Evolutionary conservation across 2,329 filamentous ascomycete genomes (phyloP).

Genomic region (Sporothrix phasma): DNA sequence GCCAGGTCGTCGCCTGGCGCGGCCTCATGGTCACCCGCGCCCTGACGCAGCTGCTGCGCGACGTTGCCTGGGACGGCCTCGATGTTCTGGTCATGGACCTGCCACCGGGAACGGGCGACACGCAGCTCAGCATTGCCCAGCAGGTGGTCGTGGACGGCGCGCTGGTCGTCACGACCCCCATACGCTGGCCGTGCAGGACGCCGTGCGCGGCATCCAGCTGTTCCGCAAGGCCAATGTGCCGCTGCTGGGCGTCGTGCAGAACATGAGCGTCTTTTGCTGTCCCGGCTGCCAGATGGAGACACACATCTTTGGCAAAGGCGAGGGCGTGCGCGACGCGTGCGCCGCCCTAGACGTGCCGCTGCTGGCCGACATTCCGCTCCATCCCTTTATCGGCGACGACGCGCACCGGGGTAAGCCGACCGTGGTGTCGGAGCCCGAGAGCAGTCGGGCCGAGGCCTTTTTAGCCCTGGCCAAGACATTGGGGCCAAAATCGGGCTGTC

Average conservation of each 20-base stretch:
- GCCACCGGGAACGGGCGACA: conserved; percentile 89
- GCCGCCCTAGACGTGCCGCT: conserved; percentile 64
- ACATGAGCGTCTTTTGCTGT: conserved; percentile 80
- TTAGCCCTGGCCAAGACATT: conserved; percentile 53
- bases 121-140: conserved; percentile 93
- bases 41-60: conserved; percentile 86
- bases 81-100: conserved; percentile 86
- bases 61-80: conserved; percentile 85
- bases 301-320: conserved; percentile 61
- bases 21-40: conserved; percentile 98
- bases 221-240: conserved; percentile 77
- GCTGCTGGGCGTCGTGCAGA: conserved; percentile 79
- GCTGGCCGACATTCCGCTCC: conserved; percentile 79
- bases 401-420: conserved; percentile 82
- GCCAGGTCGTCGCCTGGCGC: conserved; percentile 84
- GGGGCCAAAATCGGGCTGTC: conserved; percentile 33
- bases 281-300: conserved; percentile 66
- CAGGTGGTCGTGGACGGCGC: conserved; percentile 82
- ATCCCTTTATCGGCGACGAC: conserved; percentile 77
- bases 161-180: conserved; percentile 86
- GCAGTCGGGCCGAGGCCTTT: conserved; percentile 63
- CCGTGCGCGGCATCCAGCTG: conserved; percentile 84
- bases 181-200: conserved; percentile 83
- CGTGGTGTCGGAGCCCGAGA: conserved; percentile 74
- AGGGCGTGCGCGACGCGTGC: conserved; percentile 60